Evolutionary conservation across 208 protist genomes (phyloP).

Genomic region (Crithidia sp.): DNA sequence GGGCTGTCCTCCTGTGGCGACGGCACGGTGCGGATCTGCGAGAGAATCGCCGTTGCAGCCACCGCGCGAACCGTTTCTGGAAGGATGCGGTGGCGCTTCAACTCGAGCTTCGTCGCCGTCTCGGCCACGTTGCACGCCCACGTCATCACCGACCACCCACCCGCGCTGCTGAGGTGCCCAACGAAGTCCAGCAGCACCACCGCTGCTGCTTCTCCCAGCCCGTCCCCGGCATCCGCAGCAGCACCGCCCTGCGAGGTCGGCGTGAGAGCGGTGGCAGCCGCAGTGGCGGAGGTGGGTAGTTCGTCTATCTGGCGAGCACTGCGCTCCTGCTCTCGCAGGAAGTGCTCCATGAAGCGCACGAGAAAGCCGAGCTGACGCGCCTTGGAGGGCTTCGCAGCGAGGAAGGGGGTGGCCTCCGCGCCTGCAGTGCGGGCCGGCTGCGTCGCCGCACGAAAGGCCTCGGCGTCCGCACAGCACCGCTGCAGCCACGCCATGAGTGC

Average conservation of each 20-base stretch:
- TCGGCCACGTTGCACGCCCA: conserved; percentile 71
- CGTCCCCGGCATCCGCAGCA: background rate
- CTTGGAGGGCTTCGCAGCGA: conserved; percentile 22
- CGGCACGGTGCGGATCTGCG: conserved; percentile 67
- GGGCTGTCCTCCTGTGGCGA: conserved; percentile 11
- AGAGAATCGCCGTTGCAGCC: conserved; percentile 56
- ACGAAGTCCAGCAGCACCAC: conserved; percentile 75
- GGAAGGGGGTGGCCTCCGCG: conserved; percentile 32
- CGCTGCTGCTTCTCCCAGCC: conserved; percentile 43
- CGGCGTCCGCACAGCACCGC: conserved; percentile 15
- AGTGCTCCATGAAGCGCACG: conserved; percentile 74
- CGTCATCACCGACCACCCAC: conserved; percentile 71
- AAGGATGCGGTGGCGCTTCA: conserved; percentile 40
- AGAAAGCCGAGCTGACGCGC: conserved; percentile 38
- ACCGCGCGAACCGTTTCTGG: conserved; percentile 33
- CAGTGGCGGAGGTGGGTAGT: background rate
- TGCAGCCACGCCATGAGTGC: conserved; percentile 23
- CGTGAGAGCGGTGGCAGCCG: background rate
- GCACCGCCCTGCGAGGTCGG: background rate
- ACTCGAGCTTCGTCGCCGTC: conserved; percentile 55
- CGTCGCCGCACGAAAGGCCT: conserved; percentile 10
- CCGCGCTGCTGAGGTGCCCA: conserved; percentile 54
- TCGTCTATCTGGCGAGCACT: background rate
- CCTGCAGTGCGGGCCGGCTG: conserved; percentile 16
- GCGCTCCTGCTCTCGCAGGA: conserved; percentile 63